Evolutionary conservation across 2,329 filamentous ascomycete genomes (phyloP).

Genomic region (Calonectria fujianensis): DNA sequence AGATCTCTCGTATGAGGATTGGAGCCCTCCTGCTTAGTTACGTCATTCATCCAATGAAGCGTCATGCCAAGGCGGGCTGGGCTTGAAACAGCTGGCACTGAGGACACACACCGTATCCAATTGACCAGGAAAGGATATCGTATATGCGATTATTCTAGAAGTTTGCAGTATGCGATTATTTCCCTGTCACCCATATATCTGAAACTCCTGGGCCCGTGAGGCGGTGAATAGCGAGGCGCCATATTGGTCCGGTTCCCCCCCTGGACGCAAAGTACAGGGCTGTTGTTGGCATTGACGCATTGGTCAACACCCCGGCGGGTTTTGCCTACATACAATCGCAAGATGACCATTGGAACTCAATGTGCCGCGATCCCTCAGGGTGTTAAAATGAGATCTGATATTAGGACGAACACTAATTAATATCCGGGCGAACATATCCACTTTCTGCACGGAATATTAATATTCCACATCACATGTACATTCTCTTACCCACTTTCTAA

Average conservation of each 20-base stretch:
- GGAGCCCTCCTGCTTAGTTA: not conserved
- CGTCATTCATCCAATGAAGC: constrained; percentile 5
- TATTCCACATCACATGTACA: too few species aligned
- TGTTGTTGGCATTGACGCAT: constrained; percentile 13
- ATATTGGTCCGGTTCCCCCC: not conserved
- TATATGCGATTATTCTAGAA: constrained; percentile 8
- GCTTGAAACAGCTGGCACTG: constrained; percentile 7
- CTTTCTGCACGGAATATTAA: too few species aligned
- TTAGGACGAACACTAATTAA: too few species aligned
- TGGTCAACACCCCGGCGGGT: not conserved
- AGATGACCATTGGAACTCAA: too few species aligned
- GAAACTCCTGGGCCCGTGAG: not conserved
- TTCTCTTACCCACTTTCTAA: too few species aligned
- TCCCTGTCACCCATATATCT: not conserved
- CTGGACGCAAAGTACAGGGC: constrained; percentile 12
- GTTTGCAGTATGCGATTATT: not conserved
- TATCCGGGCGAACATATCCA: too few species aligned
- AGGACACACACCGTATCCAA: not conserved
- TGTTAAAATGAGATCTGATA: too few species aligned
- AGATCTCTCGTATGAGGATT: constrained; percentile 8
- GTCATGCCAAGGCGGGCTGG: not conserved
- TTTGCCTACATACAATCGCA: not conserved
- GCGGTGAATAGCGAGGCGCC: not conserved
- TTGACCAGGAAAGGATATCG: not conserved
- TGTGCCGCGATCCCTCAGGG: too few species aligned